Percentiles rank a stretch among this genome's conserved stretches.
These are phyloP conservation scores for Capsella bursapastoris DNA, from an alignment of 345 rosid species.

Conservation along the genomic window DNA sequence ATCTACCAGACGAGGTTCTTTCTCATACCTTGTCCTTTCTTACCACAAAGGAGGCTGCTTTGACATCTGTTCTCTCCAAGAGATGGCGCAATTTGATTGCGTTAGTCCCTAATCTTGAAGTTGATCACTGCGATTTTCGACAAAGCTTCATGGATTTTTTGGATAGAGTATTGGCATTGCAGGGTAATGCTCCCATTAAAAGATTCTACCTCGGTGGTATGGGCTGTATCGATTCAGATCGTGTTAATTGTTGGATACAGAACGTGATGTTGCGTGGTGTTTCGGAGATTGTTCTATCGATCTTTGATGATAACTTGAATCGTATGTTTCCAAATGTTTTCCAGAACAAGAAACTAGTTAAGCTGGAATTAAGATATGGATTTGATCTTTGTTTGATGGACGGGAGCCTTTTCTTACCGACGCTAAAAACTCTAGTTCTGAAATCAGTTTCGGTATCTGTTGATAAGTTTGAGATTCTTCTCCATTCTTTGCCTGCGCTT, in stretches of 20 bases:
- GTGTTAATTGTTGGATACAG: background rate
- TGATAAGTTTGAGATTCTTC: background rate
- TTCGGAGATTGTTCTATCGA: background rate
- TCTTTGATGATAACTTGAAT: background rate
- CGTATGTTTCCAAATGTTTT: background rate
- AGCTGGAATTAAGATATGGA: background rate
- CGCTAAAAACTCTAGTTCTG: background rate
- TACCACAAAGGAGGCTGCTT: background rate
- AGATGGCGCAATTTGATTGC: background rate
- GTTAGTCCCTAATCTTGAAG: background rate
- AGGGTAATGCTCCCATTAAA: background rate
- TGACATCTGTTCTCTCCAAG: background rate
- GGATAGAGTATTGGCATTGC: background rate
- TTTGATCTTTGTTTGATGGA: background rate
- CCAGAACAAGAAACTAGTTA: background rate
- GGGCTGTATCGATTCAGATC: too few species aligned
- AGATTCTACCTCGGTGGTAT: background rate
- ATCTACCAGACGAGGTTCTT: background rate
- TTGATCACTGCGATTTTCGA: background rate
- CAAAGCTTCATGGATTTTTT: background rate
- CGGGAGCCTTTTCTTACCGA: background rate
- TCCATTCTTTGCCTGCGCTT: background rate
- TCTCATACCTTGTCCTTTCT: background rate
- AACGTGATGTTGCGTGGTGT: background rate
- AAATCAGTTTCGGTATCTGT: background rate